Evolutionary conservation across 805 yeast species (phyloP), one percentile per base, ranked within the genome.

Genomic region (Lipomyces sp.): DNA sequence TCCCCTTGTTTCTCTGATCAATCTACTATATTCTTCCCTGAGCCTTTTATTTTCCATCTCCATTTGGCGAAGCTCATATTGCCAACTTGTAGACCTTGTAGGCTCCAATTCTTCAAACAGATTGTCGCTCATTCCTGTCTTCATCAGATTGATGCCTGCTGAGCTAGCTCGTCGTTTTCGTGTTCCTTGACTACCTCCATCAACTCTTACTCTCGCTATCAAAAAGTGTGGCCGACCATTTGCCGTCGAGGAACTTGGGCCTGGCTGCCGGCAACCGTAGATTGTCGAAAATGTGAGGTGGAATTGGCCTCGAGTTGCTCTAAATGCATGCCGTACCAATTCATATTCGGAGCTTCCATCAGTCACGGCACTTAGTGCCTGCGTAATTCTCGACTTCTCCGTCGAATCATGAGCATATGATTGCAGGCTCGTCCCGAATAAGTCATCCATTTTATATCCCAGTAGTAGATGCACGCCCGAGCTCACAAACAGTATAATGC

Each of bases 21-120:
- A 34, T 32, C 54, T 51, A 57, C 15, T 45, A 34, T 45, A 61
- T 42, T 63, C 66, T 29, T 63, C 55, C 56, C 53, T 24, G 24
- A 63, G 56, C 24, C 62, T 59, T 37, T 54, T 63, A 32, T 63
- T 63, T 18, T 63, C 67, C 34, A 59, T 35, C 29, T 62, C 69
- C 53, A 64, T 59, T 24, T 55, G 67, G 32, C 57, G 61, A 13
- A 64, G 51, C 63, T 64, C 67, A 51, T 55, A 64, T 33, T 64
- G 67, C 67, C 67, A 64, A 30, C 68, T 63, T 6, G 66, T 54
- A 32, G 66, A n/a, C 37, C 67, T 53, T 13, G 67, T 34, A 8
- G 56, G 32, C 11, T 39, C 67, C 11, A 64, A 62, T 62, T 64
- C 67, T 32, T 39, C 45, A 39, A 63, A 63, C 35, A 64, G 11